Conservation (phyloP, 768 basidiomycete species). For the Boletales sp. region DNA sequence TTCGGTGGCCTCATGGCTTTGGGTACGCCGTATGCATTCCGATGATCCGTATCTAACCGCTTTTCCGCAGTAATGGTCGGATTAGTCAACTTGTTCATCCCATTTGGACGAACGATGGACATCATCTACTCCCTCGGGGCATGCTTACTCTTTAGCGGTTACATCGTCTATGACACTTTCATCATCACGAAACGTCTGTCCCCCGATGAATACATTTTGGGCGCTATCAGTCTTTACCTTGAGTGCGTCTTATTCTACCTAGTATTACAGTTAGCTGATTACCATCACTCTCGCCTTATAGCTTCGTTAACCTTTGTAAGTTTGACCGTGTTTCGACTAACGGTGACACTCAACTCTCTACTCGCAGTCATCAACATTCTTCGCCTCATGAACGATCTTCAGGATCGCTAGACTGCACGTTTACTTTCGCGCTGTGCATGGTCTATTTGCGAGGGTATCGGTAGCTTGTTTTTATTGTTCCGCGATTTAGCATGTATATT, state of each 20-base stretch:
- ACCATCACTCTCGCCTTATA: constrained; percentile 25
- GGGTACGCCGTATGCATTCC: constrained; percentile 38
- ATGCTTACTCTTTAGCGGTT: constrained; percentile 83
- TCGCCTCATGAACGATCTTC: constrained; percentile 64
- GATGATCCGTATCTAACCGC: background rate
- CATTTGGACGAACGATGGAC: constrained; percentile 79
- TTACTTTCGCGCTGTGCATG: background rate
- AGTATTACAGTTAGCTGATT: constrained; percentile 10
- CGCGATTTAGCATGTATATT: constrained; percentile 19
- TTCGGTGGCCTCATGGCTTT: constrained; percentile 82
- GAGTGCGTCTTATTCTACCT: constrained; percentile 53
- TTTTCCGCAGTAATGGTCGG: constrained; percentile 64
- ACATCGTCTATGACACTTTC: constrained; percentile 89
- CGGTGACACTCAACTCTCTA: constrained; percentile 1
- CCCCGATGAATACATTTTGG: constrained; percentile 93
- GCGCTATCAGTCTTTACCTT: constrained; percentile 88
- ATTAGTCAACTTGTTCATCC: constrained; percentile 80
- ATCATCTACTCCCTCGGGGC: constrained; percentile 76
- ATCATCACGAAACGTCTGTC: constrained; percentile 83
- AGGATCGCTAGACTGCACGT: constrained; percentile 34
- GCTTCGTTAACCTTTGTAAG: constrained; percentile 86
- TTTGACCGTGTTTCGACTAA: constrained; percentile 10
- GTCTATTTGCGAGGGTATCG: background rate
- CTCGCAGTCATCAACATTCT: constrained; percentile 76
- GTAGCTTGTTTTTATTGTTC: constrained; percentile 5